phyloP scores from a whole-genome alignment of 2,329 filamentous ascomycete genomes.

The Sporothrix brasiliensis region DNA sequence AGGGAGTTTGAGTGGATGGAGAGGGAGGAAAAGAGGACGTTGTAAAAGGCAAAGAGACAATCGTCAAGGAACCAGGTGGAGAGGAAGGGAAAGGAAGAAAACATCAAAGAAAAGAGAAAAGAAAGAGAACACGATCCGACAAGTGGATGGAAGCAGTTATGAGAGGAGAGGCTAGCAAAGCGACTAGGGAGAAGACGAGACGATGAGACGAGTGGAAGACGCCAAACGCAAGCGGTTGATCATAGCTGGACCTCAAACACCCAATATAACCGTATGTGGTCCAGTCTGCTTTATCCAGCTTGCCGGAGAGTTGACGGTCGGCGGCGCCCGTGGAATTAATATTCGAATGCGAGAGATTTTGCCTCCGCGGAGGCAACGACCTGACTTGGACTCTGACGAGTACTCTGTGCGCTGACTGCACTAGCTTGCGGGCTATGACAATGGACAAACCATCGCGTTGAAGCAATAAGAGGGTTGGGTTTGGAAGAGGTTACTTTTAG shows the following conservation, averaged over 20 bases:
- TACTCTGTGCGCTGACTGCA: background rate
- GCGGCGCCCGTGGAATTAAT: conserved; percentile 13
- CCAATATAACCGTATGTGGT: conserved; percentile 17
- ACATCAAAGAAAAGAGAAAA: too few relatives aligned
- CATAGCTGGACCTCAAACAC: conserved; percentile 1
- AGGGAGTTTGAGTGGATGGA: background rate
- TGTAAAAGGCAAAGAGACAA: background rate
- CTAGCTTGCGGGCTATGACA: background rate
- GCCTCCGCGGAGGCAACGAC: background rate
- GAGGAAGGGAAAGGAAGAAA: background rate
- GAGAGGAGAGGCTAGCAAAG: background rate
- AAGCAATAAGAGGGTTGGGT: background rate
- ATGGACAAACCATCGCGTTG: background rate
- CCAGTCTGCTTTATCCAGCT: conserved; percentile 1
- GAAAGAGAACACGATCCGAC: background rate
- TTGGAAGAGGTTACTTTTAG: background rate
- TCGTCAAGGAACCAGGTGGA: too few relatives aligned
- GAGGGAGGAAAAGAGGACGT: background rate
- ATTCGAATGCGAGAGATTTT: background rate
- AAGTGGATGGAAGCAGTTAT: background rate
- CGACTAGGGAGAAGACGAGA: background rate
- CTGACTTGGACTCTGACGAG: too few relatives aligned
- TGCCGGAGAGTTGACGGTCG: conserved; percentile 16
- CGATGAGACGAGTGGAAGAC: background rate
- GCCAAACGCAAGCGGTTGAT: background rate